phyloP scores from a whole-genome alignment of 495 filamentous ascomycete genomes.

The Glutinoglossum americanum region DNA sequence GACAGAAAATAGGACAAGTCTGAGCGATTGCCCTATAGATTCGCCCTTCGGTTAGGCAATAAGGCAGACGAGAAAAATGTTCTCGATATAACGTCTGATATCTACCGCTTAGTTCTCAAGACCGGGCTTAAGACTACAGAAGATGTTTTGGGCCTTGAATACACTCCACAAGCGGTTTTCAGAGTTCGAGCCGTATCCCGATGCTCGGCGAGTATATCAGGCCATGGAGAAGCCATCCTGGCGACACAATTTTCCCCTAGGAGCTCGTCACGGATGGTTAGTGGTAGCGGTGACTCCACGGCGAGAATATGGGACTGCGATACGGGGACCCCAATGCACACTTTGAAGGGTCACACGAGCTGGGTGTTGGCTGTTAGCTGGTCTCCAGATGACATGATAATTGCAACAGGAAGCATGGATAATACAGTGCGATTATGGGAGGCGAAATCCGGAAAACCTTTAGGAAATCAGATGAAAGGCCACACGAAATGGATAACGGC shows the following conservation, averaged over 20 bases:
- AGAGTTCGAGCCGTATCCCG: slow-evolving; percentile 78
- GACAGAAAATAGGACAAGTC: slow-evolving; percentile 31
- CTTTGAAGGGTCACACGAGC: slow-evolving; percentile 76
- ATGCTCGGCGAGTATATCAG: slow-evolving; percentile 70
- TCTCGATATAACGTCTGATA: slow-evolving; percentile 40
- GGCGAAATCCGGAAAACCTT: slow-evolving; percentile 51
- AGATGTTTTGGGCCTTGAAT: slow-evolving; percentile 54
- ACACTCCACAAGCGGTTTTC: slow-evolving; percentile 86
- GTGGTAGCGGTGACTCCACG: slow-evolving; percentile 77
- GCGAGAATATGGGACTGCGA: slow-evolving; percentile 92
- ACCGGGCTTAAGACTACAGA: slow-evolving; percentile 45
- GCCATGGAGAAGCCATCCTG: slow-evolving; percentile 84
- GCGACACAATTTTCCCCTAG: slow-evolving; percentile 72
- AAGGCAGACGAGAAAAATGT: slow-evolving; percentile 27
- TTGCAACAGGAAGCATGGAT: slow-evolving; percentile 90
- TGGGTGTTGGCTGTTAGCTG: slow-evolving; percentile 83
- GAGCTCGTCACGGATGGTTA: slow-evolving; percentile 61
- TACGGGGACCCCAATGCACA: slow-evolving; percentile 74
- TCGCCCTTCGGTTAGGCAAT: slow-evolving; percentile 39
- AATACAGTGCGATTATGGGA: slow-evolving; percentile 84
- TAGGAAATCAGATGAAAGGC: slow-evolving; percentile 63
- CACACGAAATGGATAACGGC: slow-evolving; percentile 81
- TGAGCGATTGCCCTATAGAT: slow-evolving; percentile 74
- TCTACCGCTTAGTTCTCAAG: slow-evolving; percentile 49
- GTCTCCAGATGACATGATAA: slow-evolving; percentile 57